Evolutionary conservation across 2,329 filamentous ascomycete species (phyloP).

Genomic region (Microsporum canis): DNA sequence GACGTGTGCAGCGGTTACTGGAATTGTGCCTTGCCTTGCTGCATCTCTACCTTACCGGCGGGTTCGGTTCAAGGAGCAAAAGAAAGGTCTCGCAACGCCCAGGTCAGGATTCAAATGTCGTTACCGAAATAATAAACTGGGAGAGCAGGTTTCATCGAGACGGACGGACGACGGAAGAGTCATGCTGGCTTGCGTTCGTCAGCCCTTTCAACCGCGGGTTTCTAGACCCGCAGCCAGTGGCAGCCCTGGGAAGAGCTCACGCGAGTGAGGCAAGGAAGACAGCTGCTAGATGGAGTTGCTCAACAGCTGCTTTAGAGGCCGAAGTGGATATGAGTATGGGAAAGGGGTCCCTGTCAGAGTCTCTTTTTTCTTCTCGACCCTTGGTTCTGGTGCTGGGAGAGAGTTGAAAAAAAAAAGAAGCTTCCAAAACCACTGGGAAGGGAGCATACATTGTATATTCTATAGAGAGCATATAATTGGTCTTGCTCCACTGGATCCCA

Average conservation of each 20-base stretch:
- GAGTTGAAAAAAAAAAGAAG: background rate
- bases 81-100: background rate
- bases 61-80: background rate
- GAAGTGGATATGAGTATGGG: background rate
- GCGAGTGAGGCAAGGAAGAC: background rate
- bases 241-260: background rate
- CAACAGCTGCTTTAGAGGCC: background rate
- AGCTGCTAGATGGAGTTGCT: background rate
- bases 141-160: background rate
- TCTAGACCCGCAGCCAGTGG: background rate
- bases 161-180: background rate
- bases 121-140: background rate
- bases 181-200: background rate
- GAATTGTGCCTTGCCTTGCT: constrained; percentile 1
- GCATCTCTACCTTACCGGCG: constrained; percentile 1
- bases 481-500: background rate
- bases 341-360: background rate
- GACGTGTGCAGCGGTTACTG: background rate
- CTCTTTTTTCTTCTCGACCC: background rate
- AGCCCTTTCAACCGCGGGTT: background rate
- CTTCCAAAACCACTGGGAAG: background rate
- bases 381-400: background rate
- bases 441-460: background rate
- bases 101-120: background rate
- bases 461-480: background rate